Evolutionary conservation across 768 basidiomycete genomes (phyloP).

Genomic region (Lentinula raphanica): DNA sequence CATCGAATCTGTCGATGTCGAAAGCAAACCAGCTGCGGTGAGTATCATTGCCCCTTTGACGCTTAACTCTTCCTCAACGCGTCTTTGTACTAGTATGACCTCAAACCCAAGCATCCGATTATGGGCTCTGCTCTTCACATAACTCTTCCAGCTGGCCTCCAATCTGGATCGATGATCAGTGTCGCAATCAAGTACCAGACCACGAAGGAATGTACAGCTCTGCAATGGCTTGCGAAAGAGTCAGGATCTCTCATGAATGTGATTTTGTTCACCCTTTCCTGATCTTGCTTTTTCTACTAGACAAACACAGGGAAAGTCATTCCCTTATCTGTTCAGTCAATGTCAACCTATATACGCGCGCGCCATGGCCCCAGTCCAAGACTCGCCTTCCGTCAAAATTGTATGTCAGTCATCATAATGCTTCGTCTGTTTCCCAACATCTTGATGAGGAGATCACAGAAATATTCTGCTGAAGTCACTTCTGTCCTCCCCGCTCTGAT

Average conservation of each 20-base stretch:
- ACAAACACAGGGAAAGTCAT: slow-evolving; percentile 80
- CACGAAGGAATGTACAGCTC: slow-evolving; percentile 65
- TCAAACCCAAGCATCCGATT: slow-evolving; percentile 56
- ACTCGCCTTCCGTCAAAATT: slow-evolving; percentile 84
- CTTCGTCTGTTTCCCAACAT: not conserved
- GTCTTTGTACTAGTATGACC: slow-evolving; percentile 33
- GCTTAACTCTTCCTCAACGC: not conserved
- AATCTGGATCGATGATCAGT: slow-evolving; percentile 40
- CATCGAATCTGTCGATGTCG: slow-evolving; percentile 50
- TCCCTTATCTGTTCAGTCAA: slow-evolving; percentile 88
- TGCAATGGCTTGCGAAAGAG: slow-evolving; percentile 88
- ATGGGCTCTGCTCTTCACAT: slow-evolving; percentile 78
- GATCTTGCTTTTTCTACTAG: slow-evolving; percentile 26
- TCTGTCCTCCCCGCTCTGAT: slow-evolving; percentile 84
- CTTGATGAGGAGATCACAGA: slow-evolving; percentile 36
- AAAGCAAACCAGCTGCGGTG: slow-evolving; percentile 44
- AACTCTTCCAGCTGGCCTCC: slow-evolving; percentile 38
- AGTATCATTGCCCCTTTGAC: slow-evolving; percentile 14
- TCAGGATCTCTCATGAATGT: slow-evolving; percentile 25
- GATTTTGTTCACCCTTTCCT: not conserved
- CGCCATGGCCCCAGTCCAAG: slow-evolving; percentile 76
- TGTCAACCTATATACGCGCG: slow-evolving; percentile 91
- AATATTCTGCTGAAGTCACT: slow-evolving; percentile 75
- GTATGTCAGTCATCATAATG: slow-evolving; percentile 35
- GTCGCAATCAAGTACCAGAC: slow-evolving; percentile 67